A percentile compares a stretch with the other conserved stretches of the same genome.
Conservation (phyloP, 176 grass and related monocot genomes). For the Triticum dicoccoides region DNA sequence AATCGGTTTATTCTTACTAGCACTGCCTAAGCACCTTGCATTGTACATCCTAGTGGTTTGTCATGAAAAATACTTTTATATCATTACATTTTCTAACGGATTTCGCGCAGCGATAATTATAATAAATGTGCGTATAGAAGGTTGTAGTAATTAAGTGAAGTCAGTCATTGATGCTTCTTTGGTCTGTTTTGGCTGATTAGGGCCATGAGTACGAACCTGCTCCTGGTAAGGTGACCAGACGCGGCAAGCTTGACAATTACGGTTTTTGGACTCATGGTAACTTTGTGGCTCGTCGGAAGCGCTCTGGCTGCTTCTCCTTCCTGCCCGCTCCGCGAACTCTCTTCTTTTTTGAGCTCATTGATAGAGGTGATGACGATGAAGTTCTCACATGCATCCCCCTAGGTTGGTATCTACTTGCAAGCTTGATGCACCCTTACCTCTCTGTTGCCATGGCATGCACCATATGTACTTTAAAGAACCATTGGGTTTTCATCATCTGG, state of each 20-base stretch:
- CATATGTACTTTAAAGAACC: background rate
- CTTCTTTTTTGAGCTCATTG: background rate
- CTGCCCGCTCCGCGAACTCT: background rate
- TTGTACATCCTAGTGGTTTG: background rate
- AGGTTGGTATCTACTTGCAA: background rate
- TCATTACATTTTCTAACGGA: background rate
- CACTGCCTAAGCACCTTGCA: too few relatives aligned
- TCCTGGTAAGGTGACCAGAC: background rate
- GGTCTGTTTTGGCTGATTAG: background rate
- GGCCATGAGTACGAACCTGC: background rate
- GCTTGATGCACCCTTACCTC: background rate
- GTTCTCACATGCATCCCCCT: background rate
- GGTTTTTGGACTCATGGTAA: background rate
- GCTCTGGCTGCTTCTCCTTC: background rate
- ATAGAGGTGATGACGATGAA: background rate
- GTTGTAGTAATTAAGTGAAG: background rate
- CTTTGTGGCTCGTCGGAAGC: background rate
- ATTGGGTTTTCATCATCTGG: background rate
- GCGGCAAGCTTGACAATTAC: background rate
- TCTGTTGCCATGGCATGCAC: background rate
- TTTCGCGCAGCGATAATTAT: background rate
- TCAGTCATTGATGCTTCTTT: background rate
- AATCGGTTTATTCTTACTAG: too few relatives aligned
- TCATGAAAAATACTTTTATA: background rate
- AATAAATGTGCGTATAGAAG: background rate